Conservation (phyloP, 202 grass and related monocot species). For the Musa balbisiana region DNA sequence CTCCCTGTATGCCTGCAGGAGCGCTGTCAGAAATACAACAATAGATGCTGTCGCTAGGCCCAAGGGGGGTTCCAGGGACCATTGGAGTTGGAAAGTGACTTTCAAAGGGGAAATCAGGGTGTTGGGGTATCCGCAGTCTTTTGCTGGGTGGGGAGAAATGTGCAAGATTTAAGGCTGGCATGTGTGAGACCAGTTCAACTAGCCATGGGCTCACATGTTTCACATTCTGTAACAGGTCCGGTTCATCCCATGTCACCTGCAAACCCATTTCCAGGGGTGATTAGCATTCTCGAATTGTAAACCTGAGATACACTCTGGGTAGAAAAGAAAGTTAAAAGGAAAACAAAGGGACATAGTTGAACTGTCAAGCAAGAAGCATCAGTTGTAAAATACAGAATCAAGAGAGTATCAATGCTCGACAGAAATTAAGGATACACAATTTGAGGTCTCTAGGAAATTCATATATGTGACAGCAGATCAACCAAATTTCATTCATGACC, state of each 20-base stretch:
- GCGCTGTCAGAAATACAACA: constrained; percentile 47
- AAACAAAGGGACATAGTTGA: not conserved
- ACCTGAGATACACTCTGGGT: not conserved
- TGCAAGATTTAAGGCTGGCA: constrained; percentile 56
- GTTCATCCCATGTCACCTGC: constrained; percentile 91
- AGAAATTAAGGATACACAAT: not conserved
- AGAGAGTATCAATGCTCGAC: not conserved
- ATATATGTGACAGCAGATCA: too few species aligned
- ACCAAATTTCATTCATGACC: too few species aligned
- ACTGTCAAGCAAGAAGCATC: not conserved
- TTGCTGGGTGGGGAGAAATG: constrained; percentile 55
- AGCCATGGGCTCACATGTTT: constrained; percentile 82
- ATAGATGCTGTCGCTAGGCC: constrained; percentile 29
- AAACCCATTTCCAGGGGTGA: constrained; percentile 21
- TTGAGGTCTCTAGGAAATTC: too few species aligned
- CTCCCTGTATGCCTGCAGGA: constrained; percentile 95
- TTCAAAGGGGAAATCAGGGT: constrained; percentile 46
- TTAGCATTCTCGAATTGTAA: not conserved
- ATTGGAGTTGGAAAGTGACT: constrained; percentile 30
- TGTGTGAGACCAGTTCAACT: constrained; percentile 62
- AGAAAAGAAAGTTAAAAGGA: not conserved
- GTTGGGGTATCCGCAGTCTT: constrained; percentile 50
- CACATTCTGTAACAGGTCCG: constrained; percentile 84
- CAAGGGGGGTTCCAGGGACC: constrained; percentile 32
- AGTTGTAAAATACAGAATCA: not conserved